Evolutionary conservation across 2,329 filamentous ascomycete species (phyloP).

Genomic region (Trichoderma citrinoviride): DNA sequence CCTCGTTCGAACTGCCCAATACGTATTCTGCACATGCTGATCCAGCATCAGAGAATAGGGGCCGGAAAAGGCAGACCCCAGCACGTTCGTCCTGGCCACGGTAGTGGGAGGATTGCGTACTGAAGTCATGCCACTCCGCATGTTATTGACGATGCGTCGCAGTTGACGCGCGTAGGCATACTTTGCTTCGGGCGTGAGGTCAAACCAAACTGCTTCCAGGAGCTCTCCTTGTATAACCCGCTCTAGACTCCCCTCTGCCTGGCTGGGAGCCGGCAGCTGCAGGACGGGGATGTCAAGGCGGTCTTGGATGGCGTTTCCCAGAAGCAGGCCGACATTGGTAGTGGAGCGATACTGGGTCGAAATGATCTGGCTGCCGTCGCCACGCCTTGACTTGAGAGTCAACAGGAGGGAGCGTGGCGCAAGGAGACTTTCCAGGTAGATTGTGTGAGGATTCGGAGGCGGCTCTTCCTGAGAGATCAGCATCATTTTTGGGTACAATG

Average conservation of each 20-base stretch:
- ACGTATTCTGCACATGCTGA: constrained; percentile 30
- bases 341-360: constrained; percentile 11
- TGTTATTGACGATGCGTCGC: constrained; percentile 28
- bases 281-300: constrained; percentile 23
- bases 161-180: constrained; percentile 29
- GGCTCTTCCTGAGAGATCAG: constrained; percentile 19
- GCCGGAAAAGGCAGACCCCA: constrained; percentile 26
- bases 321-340: constrained; percentile 23
- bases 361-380: background rate
- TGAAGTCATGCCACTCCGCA: constrained; percentile 23
- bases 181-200: constrained; percentile 27
- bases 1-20: constrained; percentile 30
- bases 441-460: constrained; percentile 14
- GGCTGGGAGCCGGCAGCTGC: constrained; percentile 17
- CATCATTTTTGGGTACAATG: background rate
- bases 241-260: background rate
- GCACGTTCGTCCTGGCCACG: background rate
- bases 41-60: constrained; percentile 30
- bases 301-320: constrained; percentile 19
- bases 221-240: constrained; percentile 27
- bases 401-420: constrained; percentile 21
- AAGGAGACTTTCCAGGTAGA: constrained; percentile 23
- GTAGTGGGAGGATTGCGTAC: background rate
- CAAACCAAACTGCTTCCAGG: constrained; percentile 33
- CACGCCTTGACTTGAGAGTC: constrained; percentile 16